Conservation (phyloP, 2,329 filamentous ascomycete genomes). For the Mycocentrospora acerina region DNA sequence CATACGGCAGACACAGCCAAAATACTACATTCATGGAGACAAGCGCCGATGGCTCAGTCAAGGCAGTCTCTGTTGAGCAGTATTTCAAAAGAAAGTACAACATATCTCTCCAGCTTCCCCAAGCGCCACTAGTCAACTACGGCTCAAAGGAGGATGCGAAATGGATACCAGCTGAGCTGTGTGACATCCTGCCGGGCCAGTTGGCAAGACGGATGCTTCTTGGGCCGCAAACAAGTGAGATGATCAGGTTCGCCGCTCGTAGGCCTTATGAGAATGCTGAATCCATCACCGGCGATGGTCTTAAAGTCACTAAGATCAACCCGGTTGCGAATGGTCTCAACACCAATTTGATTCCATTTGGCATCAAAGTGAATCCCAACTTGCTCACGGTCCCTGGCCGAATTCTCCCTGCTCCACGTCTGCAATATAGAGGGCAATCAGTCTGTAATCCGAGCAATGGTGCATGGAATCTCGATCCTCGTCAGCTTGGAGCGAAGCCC, state of each 20-base stretch:
- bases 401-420: constrained; percentile 61
- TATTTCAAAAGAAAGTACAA: constrained; percentile 24
- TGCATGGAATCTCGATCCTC: constrained; percentile 66
- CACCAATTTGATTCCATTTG: constrained; percentile 53
- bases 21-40: constrained; percentile 20
- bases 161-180: constrained; percentile 40
- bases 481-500: constrained; percentile 23
- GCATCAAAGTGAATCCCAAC: constrained; percentile 60
- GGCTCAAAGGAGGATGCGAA: constrained; percentile 20
- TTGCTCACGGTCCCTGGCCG: constrained; percentile 74
- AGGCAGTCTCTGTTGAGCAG: constrained; percentile 15
- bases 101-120: constrained; percentile 19
- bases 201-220: constrained; percentile 26
- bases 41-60: constrained; percentile 12
- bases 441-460: constrained; percentile 51
- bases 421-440: constrained; percentile 57
- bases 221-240: constrained; percentile 30
- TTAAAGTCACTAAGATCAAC: constrained; percentile 28
- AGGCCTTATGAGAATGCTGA: constrained; percentile 30
- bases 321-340: constrained; percentile 24
- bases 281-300: constrained; percentile 28
- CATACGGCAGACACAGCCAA: constrained; percentile 35
- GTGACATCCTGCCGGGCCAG: constrained; percentile 34
- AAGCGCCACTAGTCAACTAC: constrained; percentile 34
- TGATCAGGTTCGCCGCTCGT: constrained; percentile 38